phyloP scores from a whole-genome alignment of 768 basidiomycete species.

The Postia placenta region DNA sequence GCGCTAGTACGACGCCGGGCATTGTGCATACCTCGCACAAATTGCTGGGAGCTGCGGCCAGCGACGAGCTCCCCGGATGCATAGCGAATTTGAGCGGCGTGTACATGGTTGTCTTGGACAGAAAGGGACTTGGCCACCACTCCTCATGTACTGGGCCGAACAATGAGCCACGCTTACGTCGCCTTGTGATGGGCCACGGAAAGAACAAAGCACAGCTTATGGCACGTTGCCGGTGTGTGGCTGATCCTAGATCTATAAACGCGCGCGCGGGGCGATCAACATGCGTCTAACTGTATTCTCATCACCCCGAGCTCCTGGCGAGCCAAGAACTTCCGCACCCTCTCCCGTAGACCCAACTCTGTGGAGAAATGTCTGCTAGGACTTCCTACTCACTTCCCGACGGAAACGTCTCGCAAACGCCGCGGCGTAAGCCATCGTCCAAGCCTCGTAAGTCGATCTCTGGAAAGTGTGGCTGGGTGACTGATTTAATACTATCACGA shows the following conservation, averaged over 20 bases:
- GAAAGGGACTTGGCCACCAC: not conserved
- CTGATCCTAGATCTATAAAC: not conserved
- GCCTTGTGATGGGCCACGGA: not conserved
- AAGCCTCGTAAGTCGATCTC: too few species aligned
- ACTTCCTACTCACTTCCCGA: not conserved
- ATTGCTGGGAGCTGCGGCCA: conserved; percentile 30
- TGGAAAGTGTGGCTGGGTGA: too few species aligned
- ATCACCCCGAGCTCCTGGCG: too few species aligned
- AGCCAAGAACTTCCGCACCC: too few species aligned
- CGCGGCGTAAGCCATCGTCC: not conserved
- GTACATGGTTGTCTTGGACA: conserved; percentile 16
- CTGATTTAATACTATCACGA: too few species aligned
- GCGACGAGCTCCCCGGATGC: conserved; percentile 28
- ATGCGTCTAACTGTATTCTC: too few species aligned
- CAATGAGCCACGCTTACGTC: not conserved
- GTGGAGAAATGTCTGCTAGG: not conserved
- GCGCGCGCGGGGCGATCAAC: too few species aligned
- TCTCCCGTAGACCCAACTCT: too few species aligned
- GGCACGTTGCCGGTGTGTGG: not conserved
- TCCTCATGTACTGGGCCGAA: not conserved
- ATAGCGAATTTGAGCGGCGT: conserved; percentile 34
- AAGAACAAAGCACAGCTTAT: not conserved
- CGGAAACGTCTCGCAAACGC: not conserved
- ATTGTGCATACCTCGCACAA: conserved; percentile 37
- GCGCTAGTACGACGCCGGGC: not conserved